phyloP scores from a whole-genome alignment of 305 asterid species.

The Fraxinus xanthoxyloides region DNA sequence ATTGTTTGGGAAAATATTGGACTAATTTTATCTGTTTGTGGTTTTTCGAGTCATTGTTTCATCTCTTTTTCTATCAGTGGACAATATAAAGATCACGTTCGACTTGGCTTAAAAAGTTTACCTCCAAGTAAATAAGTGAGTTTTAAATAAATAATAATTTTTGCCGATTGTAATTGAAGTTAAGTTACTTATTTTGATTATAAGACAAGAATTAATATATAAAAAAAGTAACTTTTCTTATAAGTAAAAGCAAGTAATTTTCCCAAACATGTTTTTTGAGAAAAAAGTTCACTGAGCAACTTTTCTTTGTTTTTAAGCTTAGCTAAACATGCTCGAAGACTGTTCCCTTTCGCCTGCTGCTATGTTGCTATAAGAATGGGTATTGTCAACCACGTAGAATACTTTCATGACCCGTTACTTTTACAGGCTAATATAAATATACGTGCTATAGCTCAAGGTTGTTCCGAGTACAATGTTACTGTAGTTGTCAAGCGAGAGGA shows the following conservation, averaged over 20 bases:
- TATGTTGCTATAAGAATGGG: neutral
- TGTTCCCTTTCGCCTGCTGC: neutral
- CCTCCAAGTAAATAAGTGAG: neutral
- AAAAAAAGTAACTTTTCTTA: neutral
- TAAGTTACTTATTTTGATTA: neutral
- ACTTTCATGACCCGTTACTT: conserved; percentile 20
- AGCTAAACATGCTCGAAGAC: neutral
- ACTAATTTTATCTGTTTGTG: neutral
- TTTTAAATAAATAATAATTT: neutral
- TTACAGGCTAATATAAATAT: conserved; percentile 91
- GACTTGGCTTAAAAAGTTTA: neutral
- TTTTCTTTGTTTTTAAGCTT: neutral
- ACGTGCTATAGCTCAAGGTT: conserved; percentile 98
- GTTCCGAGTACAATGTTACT: conserved; percentile 91
- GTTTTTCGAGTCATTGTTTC: neutral
- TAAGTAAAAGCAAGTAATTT: neutral
- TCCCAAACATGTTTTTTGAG: neutral
- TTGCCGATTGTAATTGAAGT: neutral
- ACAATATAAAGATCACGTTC: neutral
- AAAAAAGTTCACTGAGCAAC: neutral
- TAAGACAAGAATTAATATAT: neutral
- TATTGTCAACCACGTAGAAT: conserved; percentile 1
- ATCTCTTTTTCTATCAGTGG: neutral
- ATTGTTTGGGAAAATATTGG: neutral
- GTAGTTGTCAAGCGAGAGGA: conserved; percentile 89